Evolutionary conservation across 2,329 filamentous ascomycete species (phyloP).

Genomic region (Fusarium sp.): DNA sequence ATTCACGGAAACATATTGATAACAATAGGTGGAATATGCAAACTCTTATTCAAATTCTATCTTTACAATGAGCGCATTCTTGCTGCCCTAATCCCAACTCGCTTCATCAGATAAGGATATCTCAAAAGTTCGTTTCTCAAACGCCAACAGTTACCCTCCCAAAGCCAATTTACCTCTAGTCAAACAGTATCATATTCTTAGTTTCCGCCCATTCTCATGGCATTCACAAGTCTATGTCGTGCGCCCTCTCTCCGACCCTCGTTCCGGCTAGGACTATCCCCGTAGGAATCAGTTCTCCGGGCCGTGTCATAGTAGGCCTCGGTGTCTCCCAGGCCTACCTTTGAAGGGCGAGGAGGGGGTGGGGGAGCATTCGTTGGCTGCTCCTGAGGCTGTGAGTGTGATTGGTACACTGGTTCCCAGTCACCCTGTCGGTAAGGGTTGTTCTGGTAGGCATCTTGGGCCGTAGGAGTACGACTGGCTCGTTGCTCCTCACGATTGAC

Average conservation of each 20-base stretch:
- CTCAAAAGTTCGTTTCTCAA: slow-evolving; percentile 22
- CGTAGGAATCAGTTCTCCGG: slow-evolving; percentile 35
- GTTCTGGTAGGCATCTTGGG: slow-evolving; percentile 34
- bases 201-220: slow-evolving; percentile 45
- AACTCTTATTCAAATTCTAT: slow-evolving; percentile 24
- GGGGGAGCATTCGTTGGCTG: slow-evolving; percentile 43
- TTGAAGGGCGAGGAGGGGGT: slow-evolving; percentile 50
- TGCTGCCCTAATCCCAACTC: slow-evolving; percentile 12
- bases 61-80: slow-evolving; percentile 13
- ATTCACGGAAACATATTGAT: background rate
- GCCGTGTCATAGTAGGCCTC: slow-evolving; percentile 47
- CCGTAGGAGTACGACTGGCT: slow-evolving; percentile 28
- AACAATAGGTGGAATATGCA: background rate
- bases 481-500: slow-evolving; percentile 36
- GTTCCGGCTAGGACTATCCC: slow-evolving; percentile 35
- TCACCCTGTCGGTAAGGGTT: slow-evolving; percentile 41
- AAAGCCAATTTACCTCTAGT: slow-evolving; percentile 1
- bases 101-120: slow-evolving; percentile 32
- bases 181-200: slow-evolving; percentile 15
- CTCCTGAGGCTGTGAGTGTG: slow-evolving; percentile 25
- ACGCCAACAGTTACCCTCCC: slow-evolving; percentile 22
- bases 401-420: slow-evolving; percentile 45
- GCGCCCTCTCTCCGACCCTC: slow-evolving; percentile 45
- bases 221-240: slow-evolving; percentile 46
- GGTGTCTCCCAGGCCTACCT: slow-evolving; percentile 48